Evolutionary conservation across 2,329 filamentous ascomycete species (phyloP), one percentile per base, ranked within the genome.

Genomic region (Aurifilum marmelostoma): DNA sequence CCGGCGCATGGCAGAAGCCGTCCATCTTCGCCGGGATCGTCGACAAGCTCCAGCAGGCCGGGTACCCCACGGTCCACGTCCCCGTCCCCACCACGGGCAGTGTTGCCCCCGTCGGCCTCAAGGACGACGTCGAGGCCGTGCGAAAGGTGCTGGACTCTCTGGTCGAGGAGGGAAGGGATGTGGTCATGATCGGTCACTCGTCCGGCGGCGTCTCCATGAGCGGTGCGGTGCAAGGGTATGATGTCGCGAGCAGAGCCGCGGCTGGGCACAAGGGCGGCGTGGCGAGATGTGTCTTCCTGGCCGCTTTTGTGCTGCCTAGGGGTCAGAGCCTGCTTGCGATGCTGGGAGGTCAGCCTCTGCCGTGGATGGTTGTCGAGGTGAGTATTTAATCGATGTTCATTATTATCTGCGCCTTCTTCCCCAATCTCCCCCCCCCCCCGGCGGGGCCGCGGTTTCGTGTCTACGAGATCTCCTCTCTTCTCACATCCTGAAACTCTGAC

Each of bases 211-310:
- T 77, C 2, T 68, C 78, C 5, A 74, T 73, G 4, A 70, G 72
- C 56, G 74, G 73, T 54, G 76, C 75, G 2, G 67, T 79, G 14
- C 70, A 73, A 18, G 77, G 75, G 0, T 71, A 77, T 0, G 74
- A 76, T 7, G 77, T 76, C 69, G 72, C 73, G 66, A 73, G 77
- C 61, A 72, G 79, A 21, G 73, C 72, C 54, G 67, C 68, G 9
- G 70, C 69, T 5, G 79, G 79, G 3, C 73, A 77, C 70, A 76
- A 74, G 52, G 79, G 79, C 6, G 79, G 80, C 1, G 75, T 81
- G 18, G 69, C 76, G 16, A 72, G 73, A 63, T 70, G 73, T 24
- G 76, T 76, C 9, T 80, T 78, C 66, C 67, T 75, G 37, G 43
- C 73, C 24, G 75, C 75, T 6, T 76, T 76, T 43, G 71, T 75